Percentiles rank a stretch among this genome's conserved stretches.
Evolutionary conservation across 2,329 filamentous ascomycete species (phyloP).

Genomic region (Tolypocladium ophioglossoides): DNA sequence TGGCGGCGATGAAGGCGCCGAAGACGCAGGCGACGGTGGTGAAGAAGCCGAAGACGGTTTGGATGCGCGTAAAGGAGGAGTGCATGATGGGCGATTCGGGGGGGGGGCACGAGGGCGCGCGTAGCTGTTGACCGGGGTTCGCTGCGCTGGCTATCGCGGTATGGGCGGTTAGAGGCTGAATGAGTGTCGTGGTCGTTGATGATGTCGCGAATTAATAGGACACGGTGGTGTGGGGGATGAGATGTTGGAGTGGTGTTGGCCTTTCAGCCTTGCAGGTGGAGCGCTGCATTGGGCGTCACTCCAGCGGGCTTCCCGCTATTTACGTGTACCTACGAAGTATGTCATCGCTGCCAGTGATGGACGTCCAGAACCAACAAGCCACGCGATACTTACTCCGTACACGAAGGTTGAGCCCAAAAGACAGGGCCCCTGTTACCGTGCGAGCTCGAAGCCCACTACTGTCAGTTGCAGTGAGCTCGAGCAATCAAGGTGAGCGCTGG

Average conservation of each 20-base stretch:
- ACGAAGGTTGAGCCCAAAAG: too few relatives aligned
- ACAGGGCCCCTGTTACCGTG: too few relatives aligned
- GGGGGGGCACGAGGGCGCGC: slow-evolving; percentile 7
- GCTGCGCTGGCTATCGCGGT: background rate
- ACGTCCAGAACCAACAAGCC: too few relatives aligned
- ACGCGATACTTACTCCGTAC: too few relatives aligned
- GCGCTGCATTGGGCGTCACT: too few relatives aligned
- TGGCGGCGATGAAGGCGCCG: slow-evolving; percentile 68
- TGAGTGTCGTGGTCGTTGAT: background rate
- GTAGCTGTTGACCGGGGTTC: background rate
- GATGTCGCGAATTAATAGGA: background rate
- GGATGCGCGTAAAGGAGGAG: slow-evolving; percentile 71
- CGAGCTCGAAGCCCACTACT: too few relatives aligned
- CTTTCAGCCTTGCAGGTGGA: background rate
- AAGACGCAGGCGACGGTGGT: slow-evolving; percentile 84
- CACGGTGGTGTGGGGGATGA: background rate
- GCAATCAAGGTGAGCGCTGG: too few relatives aligned
- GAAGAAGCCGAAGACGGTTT: slow-evolving; percentile 97
- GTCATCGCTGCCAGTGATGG: background rate
- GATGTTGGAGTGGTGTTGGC: background rate
- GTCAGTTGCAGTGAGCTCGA: too few relatives aligned
- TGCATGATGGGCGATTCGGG: slow-evolving; percentile 55
- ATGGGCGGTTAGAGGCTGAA: background rate
- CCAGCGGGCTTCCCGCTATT: background rate
- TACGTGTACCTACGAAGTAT: too few relatives aligned